Evolutionary conservation across 2,329 filamentous ascomycete species (phyloP), one percentile per base, ranked within the genome.

Genomic region (Thelonectria discophora): DNA sequence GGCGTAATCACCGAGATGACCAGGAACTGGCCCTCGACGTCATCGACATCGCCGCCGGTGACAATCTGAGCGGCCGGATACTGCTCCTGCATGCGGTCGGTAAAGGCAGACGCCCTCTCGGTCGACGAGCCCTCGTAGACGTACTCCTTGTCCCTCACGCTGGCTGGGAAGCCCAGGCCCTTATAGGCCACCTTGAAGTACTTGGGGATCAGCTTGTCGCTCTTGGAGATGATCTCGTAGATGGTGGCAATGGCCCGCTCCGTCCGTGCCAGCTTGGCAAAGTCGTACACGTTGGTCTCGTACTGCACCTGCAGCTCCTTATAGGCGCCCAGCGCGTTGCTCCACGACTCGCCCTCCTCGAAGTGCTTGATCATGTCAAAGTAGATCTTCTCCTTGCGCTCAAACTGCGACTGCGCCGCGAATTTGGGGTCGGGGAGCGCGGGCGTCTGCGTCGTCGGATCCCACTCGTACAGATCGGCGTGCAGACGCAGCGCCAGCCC

Each of bases 351-450:
- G n/a, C 93, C 94, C 62, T 96, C 93, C 73, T 98, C 94, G 66
- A 95, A 97, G 74, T 94, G 85, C 76, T 94, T 93, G 75, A 98
- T 97, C 84, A 98, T 97, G 68, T 93, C 87, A 72, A 97, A 96
- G 78, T 96, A 97, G 51, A 98, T 85, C 39, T 88, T 85, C 77
- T 98, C 95, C 75, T 97, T 97, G 40, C 94, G 89, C 70, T 98
- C 94, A 71, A 98, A 98, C 1, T 92, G 88, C 1, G 90, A 90
- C 75, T 98, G 94, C 10, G 89, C 84, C 0, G 92, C 91, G 74
- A 96, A 90, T n/a, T 83, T 79, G 0, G 93, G 94, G 47, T 94
- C 93, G 1, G 80, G 72, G 10, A 97, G 79, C 1, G 90, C 86
- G 0, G 87, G 82, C 0, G 93, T 84, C 37, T 86, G 83, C 58